A percentile compares a stretch with the other conserved stretches of the same genome.
Conservation (phyloP, 2,329 filamentous ascomycete species). For the Fusarium beomiforme region DNA sequence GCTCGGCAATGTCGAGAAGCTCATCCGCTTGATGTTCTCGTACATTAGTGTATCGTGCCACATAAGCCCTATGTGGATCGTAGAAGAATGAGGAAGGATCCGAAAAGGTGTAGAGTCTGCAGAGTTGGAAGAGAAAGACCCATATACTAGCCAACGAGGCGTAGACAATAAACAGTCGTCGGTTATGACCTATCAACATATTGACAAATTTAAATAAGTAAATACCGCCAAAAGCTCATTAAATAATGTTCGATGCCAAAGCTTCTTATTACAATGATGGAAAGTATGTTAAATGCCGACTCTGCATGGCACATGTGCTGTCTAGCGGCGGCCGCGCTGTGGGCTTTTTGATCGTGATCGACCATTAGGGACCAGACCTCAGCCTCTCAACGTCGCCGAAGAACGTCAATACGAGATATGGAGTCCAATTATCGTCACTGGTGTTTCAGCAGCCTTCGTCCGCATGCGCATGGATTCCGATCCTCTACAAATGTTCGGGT, state of each 20-base stretch:
- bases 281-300: not conserved
- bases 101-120: slow-evolving; percentile 31
- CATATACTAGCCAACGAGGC: slow-evolving; percentile 9
- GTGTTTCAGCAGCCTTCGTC: not conserved
- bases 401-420: not conserved
- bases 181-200: not conserved
- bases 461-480: not conserved
- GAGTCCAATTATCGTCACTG: not conserved
- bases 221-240: no score
- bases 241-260: fast-evolving
- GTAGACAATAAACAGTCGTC: not conserved
- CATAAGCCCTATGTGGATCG: slow-evolving; percentile 36
- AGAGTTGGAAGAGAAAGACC: slow-evolving; percentile 37
- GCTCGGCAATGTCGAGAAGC: slow-evolving; percentile 21
- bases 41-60: slow-evolving; percentile 35
- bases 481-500: not conserved
- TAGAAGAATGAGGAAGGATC: slow-evolving; percentile 45
- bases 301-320: not conserved
- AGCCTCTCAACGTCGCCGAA: no score
- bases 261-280: not conserved
- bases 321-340: not conserved
- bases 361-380: not conserved
- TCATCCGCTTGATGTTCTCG: slow-evolving; percentile 38
- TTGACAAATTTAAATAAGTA: fast-evolving
- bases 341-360: not conserved